Percentiles rank a stretch among this genome's conserved stretches.
These are phyloP conservation scores for Vitis rupestris DNA, from an alignment of 164 flowering plant species.

Conservation along the genomic window DNA sequence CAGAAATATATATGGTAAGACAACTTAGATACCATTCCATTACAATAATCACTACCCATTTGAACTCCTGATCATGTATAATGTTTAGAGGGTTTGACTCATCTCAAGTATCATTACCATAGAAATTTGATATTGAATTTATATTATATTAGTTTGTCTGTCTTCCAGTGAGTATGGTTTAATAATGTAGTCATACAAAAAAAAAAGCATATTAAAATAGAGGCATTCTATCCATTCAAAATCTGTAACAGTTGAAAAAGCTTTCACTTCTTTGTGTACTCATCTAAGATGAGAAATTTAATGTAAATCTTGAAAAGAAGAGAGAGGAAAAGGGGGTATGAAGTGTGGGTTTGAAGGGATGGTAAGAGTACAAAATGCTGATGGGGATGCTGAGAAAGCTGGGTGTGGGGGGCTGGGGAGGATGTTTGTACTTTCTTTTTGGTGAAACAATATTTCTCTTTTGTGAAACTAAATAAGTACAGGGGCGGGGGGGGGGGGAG, in stretches of 20 bases:
- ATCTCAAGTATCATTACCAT: too few relatives aligned
- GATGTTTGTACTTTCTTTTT: conserved; percentile 14
- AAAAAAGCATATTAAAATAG: too few relatives aligned
- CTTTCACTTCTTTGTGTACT: too few relatives aligned
- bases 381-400: background rate
- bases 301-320: background rate
- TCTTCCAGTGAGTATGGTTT: too few relatives aligned
- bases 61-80: too few relatives aligned
- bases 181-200: too few relatives aligned
- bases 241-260: background rate
- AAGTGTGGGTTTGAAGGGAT: background rate
- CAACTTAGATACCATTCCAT: too few relatives aligned
- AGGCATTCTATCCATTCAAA: background rate
- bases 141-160: too few relatives aligned
- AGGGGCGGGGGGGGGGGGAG: background rate
- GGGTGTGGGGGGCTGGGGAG: background rate
- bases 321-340: background rate
- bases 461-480: conserved; percentile 11
- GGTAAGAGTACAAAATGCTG: conserved; percentile 1
- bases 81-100: too few relatives aligned
- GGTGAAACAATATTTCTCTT: conserved; percentile 14
- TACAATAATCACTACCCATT: too few relatives aligned
- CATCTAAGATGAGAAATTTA: background rate
- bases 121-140: too few relatives aligned
- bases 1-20: too few relatives aligned